Conservation (phyloP, 2,329 filamentous ascomycete species). For the Curvularia sp. region DNA sequence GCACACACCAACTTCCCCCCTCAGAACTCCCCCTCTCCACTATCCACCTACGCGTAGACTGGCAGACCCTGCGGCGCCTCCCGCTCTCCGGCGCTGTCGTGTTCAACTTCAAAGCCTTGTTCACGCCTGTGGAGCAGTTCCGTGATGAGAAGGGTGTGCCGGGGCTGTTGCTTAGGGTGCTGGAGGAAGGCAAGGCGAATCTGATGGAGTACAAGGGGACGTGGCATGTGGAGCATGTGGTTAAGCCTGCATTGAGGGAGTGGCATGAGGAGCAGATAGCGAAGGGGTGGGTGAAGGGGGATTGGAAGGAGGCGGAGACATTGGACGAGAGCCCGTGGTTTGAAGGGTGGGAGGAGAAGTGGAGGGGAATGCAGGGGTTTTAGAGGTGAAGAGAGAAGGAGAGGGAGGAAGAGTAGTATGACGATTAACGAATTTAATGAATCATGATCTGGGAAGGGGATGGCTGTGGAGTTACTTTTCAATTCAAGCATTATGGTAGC, state of each 20-base stretch:
- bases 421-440: not conserved
- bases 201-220: conserved; percentile 83
- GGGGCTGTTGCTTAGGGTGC: conserved; percentile 68
- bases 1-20: conserved; percentile 61
- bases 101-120: conserved; percentile 89
- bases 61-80: conserved; percentile 82
- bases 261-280: conserved; percentile 72
- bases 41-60: conserved; percentile 78
- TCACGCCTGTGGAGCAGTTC: conserved; percentile 75
- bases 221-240: conserved; percentile 78
- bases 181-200: conserved; percentile 73
- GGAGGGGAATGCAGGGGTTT: conserved; percentile 70
- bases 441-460: not conserved
- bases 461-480: too few relatives aligned
- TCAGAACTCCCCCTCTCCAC: conserved; percentile 63
- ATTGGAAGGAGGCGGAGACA: conserved; percentile 70
- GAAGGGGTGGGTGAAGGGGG: conserved; percentile 63
- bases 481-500: not conserved
- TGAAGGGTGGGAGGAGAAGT: conserved; percentile 77
- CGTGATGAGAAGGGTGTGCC: conserved; percentile 76
- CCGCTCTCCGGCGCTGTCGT: conserved; percentile 77
- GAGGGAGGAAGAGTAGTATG: not conserved
- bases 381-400: conserved; percentile 28
- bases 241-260: conserved; percentile 67
- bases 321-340: conserved; percentile 79